A percentile compares a stretch with the other conserved stretches of the same genome.
Conservation (phyloP, 129 eudicot genomes). For the Oenanthe sinensis region DNA sequence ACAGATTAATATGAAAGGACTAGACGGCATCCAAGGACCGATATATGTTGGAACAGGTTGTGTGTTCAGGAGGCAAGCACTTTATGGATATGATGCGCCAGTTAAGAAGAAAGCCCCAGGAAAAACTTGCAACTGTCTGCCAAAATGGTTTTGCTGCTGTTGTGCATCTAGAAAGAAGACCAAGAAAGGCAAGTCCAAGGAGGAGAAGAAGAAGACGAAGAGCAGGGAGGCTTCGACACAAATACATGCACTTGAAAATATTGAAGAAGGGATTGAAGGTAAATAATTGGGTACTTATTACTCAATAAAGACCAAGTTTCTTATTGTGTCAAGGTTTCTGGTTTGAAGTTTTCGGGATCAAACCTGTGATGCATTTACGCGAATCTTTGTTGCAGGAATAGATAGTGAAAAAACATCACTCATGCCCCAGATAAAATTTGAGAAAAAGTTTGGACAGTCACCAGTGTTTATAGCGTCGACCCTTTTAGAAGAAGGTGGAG, state of each 20-base stretch:
- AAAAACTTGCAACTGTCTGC: constrained; percentile 27
- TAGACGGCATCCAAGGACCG: constrained; percentile 45
- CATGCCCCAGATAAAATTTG: constrained; percentile 31
- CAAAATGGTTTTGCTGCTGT: constrained; percentile 29
- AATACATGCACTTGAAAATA: constrained; percentile 30
- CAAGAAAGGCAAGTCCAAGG: constrained; percentile 4
- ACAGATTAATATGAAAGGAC: constrained; percentile 46
- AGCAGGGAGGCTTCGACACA: constrained; percentile 22
- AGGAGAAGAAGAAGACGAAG: constrained; percentile 19
- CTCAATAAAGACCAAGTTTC: neutral
- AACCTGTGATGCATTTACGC: neutral
- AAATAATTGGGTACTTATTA: neutral
- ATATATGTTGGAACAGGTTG: constrained; percentile 36
- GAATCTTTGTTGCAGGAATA: constrained; percentile 21
- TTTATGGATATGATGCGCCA: constrained; percentile 33
- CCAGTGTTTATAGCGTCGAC: constrained; percentile 28
- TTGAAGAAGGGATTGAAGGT: constrained; percentile 33
- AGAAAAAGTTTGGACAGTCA: constrained; percentile 30
- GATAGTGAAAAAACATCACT: constrained; percentile 25
- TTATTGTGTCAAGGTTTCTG: neutral
- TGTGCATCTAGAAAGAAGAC: constrained; percentile 17
- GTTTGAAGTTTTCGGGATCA: neutral
- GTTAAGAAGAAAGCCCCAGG: constrained; percentile 25
- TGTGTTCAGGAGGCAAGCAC: constrained; percentile 29
- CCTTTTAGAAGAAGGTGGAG: constrained; percentile 24